Evolutionary conservation across 257 asterid genomes (phyloP), one percentile per base, ranked within the genome.

Genomic region (Solanum pinnatisectum): DNA sequence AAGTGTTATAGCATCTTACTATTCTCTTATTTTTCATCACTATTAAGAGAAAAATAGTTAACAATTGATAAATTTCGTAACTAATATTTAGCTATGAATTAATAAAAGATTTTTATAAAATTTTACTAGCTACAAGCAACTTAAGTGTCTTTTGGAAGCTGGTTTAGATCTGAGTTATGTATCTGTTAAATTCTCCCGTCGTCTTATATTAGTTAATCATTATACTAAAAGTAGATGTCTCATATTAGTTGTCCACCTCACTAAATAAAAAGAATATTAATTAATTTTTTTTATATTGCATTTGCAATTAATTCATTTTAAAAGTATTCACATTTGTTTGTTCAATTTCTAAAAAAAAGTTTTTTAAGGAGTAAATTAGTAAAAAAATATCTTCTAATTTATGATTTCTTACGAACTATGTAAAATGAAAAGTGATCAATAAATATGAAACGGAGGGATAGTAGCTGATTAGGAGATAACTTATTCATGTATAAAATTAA

Each of bases 391-490:
- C 23, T 52, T 52, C 8, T 52, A 16, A 52, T 52, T 52, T 52
- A 52, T 52, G 63, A 52, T 52, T 52, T 16, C 4, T 18, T 52
- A 52, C 3, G 4, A 2, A 16, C 1, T 6, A 1, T 16, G 3
- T 6, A 52, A 52, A 52, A 52, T 52, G 9, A 2, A 52, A 52
- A 52, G n/a, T 16, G 20, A 52, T 52, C 23, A 18, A 52, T 1
- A 52, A 52, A 52, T 16, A 52, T 52, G n/a, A 1, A 2, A 52
- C 1, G 10, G 1, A 16, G n/a, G 0, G 8, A 6, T 0, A 15
- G 0, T 52, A 52, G 4, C 10, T 52, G n/a, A 52, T 52, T 52
- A 52, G 8, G n/a, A 52, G 1, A 52, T 52, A 52, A 52, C n/a
- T 16, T 52, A 16, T 52, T 52, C 10, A 52, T 52, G 10, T 52